Evolutionary conservation across 768 basidiomycete genomes (phyloP).

Genomic region (Neoboletus magnificus): DNA sequence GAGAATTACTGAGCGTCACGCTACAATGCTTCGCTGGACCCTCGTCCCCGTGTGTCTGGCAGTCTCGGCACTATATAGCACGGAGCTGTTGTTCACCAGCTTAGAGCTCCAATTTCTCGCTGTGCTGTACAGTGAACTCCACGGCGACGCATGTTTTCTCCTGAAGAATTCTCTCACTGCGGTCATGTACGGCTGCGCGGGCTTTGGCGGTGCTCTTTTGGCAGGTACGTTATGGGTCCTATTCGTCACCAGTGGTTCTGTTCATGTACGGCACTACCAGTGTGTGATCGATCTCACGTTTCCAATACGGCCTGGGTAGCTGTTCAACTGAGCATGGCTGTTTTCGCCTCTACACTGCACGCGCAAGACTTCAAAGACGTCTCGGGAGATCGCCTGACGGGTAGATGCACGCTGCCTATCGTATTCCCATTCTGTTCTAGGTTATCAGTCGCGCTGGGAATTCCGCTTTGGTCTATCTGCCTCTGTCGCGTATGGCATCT

Average conservation of each 20-base stretch:
- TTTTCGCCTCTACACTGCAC: constrained; percentile 33
- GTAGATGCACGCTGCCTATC: constrained; percentile 41
- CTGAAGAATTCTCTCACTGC: constrained; percentile 32
- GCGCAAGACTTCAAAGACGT: constrained; percentile 37
- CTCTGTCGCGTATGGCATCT: constrained; percentile 22
- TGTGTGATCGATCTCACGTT: constrained; percentile 11
- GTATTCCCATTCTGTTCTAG: constrained; percentile 29
- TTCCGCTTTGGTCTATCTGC: constrained; percentile 26
- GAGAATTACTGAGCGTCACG: constrained; percentile 33
- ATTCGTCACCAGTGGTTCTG: not conserved
- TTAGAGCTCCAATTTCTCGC: constrained; percentile 19
- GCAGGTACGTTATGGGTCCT: constrained; percentile 21
- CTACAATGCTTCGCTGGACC: constrained; percentile 36
- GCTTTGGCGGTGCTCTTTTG: constrained; percentile 33
- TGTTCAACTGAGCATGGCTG: constrained; percentile 23
- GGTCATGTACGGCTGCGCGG: constrained; percentile 31
- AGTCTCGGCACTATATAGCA: constrained; percentile 30
- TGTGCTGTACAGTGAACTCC: constrained; percentile 35
- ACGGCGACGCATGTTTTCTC: constrained; percentile 26
- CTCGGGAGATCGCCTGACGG: constrained; percentile 35
- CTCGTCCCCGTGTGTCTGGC: constrained; percentile 32
- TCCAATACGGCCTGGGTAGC: constrained; percentile 16
- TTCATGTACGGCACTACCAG: constrained; percentile 2
- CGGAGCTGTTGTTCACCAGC: constrained; percentile 29
- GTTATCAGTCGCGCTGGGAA: constrained; percentile 13